phyloP scores from a whole-genome alignment of 352 stramenopile species.

The Lagenidium giganteum region DNA sequence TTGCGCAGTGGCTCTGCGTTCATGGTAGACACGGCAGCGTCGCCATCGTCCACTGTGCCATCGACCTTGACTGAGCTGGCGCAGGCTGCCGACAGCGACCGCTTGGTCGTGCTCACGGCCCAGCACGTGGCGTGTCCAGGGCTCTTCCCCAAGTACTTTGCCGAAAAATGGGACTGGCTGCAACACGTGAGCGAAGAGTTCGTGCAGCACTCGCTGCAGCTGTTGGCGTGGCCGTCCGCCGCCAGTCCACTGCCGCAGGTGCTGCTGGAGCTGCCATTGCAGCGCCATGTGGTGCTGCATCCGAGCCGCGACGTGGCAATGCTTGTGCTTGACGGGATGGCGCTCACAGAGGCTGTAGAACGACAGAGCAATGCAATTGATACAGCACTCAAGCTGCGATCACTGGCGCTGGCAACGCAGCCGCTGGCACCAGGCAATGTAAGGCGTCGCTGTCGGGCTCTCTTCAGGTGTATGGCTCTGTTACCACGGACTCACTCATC shows the following conservation, averaged over 20 bases:
- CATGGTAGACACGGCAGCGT: conserved; percentile 25
- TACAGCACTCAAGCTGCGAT: conserved; percentile 24
- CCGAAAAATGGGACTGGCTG: conserved; percentile 76
- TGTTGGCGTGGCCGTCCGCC: conserved; percentile 28
- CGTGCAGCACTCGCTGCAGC: conserved; percentile 60
- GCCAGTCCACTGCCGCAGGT: conserved; percentile 22
- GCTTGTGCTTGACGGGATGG: conserved; percentile 40
- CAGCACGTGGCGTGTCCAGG: conserved; percentile 81
- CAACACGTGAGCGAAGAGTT: conserved; percentile 77
- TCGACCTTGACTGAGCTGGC: conserved; percentile 4
- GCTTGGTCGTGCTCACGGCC: conserved; percentile 53
- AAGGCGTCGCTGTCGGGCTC: too few relatives aligned
- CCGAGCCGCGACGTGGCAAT: conserved; percentile 52
- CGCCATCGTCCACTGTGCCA: background rate
- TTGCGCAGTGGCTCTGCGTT: conserved; percentile 56
- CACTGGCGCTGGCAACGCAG: conserved; percentile 24
- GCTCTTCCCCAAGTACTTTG: conserved; percentile 74
- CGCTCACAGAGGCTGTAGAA: conserved; percentile 24
- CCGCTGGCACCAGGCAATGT: conserved; percentile 26
- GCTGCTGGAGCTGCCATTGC: conserved; percentile 51
- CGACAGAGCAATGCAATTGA: conserved; percentile 18
- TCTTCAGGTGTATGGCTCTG: too few relatives aligned
- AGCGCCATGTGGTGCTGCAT: conserved; percentile 45
- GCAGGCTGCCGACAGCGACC: too few relatives aligned
- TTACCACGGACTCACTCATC: background rate